Base-by-base conservation (phyloP, 1,284 basidiomycete species). In the Coriolopsis trogii region DNA sequence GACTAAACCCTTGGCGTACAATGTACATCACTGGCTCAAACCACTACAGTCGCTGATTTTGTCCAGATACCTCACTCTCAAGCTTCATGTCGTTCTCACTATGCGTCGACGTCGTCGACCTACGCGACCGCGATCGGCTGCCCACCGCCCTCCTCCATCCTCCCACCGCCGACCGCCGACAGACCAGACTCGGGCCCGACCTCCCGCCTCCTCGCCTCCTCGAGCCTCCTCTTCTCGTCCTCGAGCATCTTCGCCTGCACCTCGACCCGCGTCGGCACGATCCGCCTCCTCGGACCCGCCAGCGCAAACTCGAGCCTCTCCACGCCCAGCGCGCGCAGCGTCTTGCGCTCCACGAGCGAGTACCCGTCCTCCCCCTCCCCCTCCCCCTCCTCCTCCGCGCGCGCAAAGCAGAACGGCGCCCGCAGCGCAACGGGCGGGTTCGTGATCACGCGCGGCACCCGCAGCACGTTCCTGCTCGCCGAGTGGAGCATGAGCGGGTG, bases 401-500 rank as follows among this genome's bases (percentile, higher is more conserved):
- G 71, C 45, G 73, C 63, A 58, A 84, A 81, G 37, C 75, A 71
- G 67, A 85, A 84, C 9, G 82, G 82, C 56, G 75, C 70, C 46
- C 70, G 73, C 37, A 84, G 68, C 37, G 72, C 64, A 5, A 83
- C 82, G 7, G 81, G 81, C 47, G 82, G 83, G 60, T 85, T 85
- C 34, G 81, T 83, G 62, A 85, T 85, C 49, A 85, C 70, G 46
- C 82, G 71, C 33, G 77, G 78, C 15, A 74, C 63, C 18, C 82
- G 76, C 29, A 76, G 65, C 54, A 77, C 71, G 64, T 86, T 86
- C 67, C 77, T 80, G 34, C 79, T 79, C n/a, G 83, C 82, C 9
- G 81, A 78, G 60, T 85, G 82, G 49, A 82, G 67, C 81, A 84
- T 85, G 52, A 85, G 67, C 37, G 82, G 82, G 66, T 85, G 82